phyloP scores from a whole-genome alignment of 1,284 basidiomycete species.

The Trametes versicolor region DNA sequence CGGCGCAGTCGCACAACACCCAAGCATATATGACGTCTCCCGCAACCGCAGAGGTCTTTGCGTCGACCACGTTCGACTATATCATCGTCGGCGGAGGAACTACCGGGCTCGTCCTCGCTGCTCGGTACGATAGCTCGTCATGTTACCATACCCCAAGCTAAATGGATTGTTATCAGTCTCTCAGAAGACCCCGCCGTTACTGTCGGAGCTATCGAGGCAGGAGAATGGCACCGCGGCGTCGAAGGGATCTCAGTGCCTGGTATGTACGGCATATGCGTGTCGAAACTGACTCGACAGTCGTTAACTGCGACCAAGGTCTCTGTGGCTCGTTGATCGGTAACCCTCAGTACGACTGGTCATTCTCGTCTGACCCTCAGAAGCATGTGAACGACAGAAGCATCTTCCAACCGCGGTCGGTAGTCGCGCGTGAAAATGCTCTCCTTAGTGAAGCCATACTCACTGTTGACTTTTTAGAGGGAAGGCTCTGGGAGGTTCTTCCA shows the following conservation, averaged over 20 bases:
- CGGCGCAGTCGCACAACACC: background rate
- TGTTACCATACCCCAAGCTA: background rate
- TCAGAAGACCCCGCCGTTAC: conserved; percentile 51
- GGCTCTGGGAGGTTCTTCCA: conserved; percentile 34
- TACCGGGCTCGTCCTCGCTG: conserved; percentile 12
- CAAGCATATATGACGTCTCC: background rate
- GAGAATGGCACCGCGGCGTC: conserved; percentile 39
- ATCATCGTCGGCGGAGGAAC: conserved; percentile 36
- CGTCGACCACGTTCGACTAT: conserved; percentile 39
- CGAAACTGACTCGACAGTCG: no score
- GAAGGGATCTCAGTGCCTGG: conserved; percentile 21
- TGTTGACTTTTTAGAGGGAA: conserved; percentile 17
- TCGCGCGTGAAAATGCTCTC: background rate
- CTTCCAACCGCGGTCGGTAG: conserved; percentile 14
- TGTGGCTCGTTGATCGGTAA: conserved; percentile 14
- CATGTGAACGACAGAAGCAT: conserved; percentile 18
- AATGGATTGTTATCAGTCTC: conserved; percentile 35
- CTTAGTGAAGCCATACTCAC: background rate
- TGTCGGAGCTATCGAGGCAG: conserved; percentile 45
- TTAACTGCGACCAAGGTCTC: conserved; percentile 6
- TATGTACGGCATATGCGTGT: background rate
- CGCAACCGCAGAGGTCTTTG: conserved; percentile 27
- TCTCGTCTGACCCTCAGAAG: conserved; percentile 25
- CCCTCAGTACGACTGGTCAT: conserved; percentile 33
- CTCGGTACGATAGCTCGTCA: conserved; percentile 10